Evolutionary conservation across 768 basidiomycete genomes (phyloP).

Genomic region (Podaxis mareebaensis): DNA sequence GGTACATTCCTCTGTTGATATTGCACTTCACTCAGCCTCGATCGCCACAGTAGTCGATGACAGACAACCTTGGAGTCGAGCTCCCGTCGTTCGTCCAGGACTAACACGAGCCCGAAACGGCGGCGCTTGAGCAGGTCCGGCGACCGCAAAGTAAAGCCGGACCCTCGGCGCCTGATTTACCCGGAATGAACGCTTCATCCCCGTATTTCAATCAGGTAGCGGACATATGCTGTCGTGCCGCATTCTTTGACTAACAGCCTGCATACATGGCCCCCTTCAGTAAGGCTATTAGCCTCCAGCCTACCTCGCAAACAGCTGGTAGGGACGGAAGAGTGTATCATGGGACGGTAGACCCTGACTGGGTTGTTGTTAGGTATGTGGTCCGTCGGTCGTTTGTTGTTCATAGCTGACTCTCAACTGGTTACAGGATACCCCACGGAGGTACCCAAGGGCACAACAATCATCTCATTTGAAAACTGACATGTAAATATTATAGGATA

Average conservation of each 20-base stretch:
- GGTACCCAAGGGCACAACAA: slow-evolving; percentile 31
- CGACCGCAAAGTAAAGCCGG: background rate
- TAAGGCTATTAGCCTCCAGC: slow-evolving; percentile 32
- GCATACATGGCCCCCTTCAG: slow-evolving; percentile 42
- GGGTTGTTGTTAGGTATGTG: slow-evolving; percentile 47
- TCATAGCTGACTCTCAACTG: slow-evolving; percentile 7
- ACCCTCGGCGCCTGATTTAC: background rate
- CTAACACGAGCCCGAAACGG: background rate
- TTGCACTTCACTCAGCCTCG: background rate
- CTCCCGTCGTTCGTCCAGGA: background rate
- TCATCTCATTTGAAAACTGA: background rate
- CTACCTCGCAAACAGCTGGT: slow-evolving; percentile 14
- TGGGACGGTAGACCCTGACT: slow-evolving; percentile 46
- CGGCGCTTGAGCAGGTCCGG: background rate
- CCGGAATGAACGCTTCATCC: background rate
- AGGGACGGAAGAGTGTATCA: slow-evolving; percentile 26
- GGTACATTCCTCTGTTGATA: too few relatives aligned
- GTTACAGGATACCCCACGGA: slow-evolving; percentile 52
- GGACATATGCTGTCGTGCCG: background rate
- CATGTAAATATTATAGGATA: slow-evolving; percentile 46
- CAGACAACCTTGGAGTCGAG: background rate
- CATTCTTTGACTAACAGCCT: background rate
- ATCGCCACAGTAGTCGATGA: background rate
- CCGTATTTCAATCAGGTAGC: background rate
- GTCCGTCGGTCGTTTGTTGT: background rate